phyloP scores from a whole-genome alignment of 2,329 filamentous ascomycete genomes.

The Aureobasidium uvarum region DNA sequence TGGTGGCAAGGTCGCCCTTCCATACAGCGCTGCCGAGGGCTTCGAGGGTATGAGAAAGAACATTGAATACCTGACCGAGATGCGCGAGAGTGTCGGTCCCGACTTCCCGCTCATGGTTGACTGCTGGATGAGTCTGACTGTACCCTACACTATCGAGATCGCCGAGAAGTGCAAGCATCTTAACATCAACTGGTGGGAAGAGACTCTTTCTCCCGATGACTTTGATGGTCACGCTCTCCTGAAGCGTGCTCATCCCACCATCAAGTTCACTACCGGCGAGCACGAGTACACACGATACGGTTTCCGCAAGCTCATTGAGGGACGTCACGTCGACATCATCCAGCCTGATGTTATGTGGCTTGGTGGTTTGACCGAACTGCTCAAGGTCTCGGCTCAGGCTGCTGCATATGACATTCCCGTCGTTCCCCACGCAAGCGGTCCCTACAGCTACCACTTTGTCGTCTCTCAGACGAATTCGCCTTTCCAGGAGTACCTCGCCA shows the following conservation, averaged over 20 bases:
- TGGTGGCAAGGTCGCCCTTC: conserved; percentile 85
- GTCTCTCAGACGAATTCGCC: conserved; percentile 89
- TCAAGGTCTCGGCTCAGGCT: conserved; percentile 85
- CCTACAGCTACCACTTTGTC: conserved; percentile 95
- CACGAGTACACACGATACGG: conserved; percentile 94
- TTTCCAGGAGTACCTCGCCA: conserved; percentile 94
- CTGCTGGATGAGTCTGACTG: conserved; percentile 95
- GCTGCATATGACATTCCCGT: conserved; percentile 92
- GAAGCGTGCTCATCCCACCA: conserved; percentile 82
- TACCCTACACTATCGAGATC: conserved; percentile 87
- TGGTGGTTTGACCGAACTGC: conserved; percentile 84
- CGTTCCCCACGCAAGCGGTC: conserved; percentile 89
- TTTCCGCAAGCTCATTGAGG: conserved; percentile 91
- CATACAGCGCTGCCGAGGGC: conserved; percentile 86
- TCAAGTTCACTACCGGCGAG: conserved; percentile 95
- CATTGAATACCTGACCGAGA: conserved; percentile 80
- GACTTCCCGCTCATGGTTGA: conserved; percentile 94
- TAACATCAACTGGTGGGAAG: conserved; percentile 97
- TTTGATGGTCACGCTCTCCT: conserved; percentile 85
- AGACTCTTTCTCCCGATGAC: conserved; percentile 87
- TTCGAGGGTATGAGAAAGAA: conserved; percentile 81
- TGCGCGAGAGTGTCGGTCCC: conserved; percentile 79
- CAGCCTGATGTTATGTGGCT: conserved; percentile 99
- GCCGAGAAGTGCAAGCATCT: conserved; percentile 79
- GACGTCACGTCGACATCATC: conserved; percentile 87